Evolutionary conservation across 2,329 filamentous ascomycete genomes (phyloP), one percentile per base, ranked within the genome.

Genomic region (Fusarium sp.): DNA sequence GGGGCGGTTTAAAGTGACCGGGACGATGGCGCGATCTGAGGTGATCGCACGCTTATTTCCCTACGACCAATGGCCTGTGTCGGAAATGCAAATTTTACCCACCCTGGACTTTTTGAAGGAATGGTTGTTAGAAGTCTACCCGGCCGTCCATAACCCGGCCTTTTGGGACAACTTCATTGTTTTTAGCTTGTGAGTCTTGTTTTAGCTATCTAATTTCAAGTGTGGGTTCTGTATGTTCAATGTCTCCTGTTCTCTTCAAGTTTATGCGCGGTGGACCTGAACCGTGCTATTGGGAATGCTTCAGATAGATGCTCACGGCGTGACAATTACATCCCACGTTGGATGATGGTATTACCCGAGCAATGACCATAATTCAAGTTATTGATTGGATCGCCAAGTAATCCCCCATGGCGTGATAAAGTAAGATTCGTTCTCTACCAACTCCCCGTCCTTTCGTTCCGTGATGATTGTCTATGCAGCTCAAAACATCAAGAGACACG

Each of bases 21-120:
- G 72, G 70, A 51, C 72, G 72, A 75, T 75, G 72, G 65, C 72
- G 72, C 72, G 70, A 75, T 75, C 72, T 73, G 68, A 72, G 65
- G 72, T 71, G 68, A 73, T 75, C 60, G 66, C 49, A 47, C 59
- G 49, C 49, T 50, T 65, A 51, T 62, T 61, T 55, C 10, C 9
- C 17, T 7, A 0, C 1, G 4, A 4, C 71, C 71, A 74, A 74
- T 74, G 11, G 3, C 8, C 17, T 7, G 1, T 6, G 17, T 11
- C 7, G 6, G 20, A 30, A 14, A 6, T 23, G 41, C 52, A 40
- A 22, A 54, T n/a, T 44, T 44, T 52, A 52, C 52, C 70, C 71
- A 71, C 71, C 51, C 43, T 63, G 48, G 53, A 45, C 30, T 48
- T 65, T 65, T 55, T 44, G 54, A 60, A 43, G 50, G 41, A 64